Percentiles rank a stretch among this genome's conserved stretches.
These are phyloP conservation scores for Acaromyces ingoldii DNA, from an alignment of 1,284 basidiomycete species.

Conservation along the genomic window DNA sequence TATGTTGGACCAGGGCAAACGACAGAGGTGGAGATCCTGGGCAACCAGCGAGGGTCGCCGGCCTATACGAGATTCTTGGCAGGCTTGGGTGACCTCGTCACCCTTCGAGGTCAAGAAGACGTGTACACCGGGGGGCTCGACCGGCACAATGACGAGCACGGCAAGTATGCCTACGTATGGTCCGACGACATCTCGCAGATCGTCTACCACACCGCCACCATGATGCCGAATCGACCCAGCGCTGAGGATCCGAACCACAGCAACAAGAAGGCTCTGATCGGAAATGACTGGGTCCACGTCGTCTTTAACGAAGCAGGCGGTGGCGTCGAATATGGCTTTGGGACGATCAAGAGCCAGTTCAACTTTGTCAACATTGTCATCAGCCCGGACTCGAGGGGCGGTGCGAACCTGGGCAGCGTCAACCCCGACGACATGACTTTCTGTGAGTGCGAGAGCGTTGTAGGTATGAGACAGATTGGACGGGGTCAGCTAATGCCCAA, in stretches of 20 bases:
- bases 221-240: constrained; percentile 70
- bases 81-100: constrained; percentile 80
- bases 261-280: constrained; percentile 48
- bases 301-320: constrained; percentile 73
- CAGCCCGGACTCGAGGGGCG: constrained; percentile 44
- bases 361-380: constrained; percentile 98
- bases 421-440: constrained; percentile 40
- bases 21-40: constrained; percentile 77
- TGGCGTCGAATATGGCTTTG: constrained; percentile 76
- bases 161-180: constrained; percentile 72
- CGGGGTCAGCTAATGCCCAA: not conserved
- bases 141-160: constrained; percentile 72
- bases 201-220: constrained; percentile 89
- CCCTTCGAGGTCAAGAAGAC: constrained; percentile 72
- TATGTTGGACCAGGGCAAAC: constrained; percentile 91
- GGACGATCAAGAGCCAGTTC: constrained; percentile 86
- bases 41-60: constrained; percentile 86
- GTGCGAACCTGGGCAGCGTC: constrained; percentile 39
- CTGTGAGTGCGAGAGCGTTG: constrained; percentile 16
- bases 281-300: constrained; percentile 58
- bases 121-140: constrained; percentile 92
- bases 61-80: constrained; percentile 89
- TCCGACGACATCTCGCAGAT: constrained; percentile 96
- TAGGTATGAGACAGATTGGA: not conserved
- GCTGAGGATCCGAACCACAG: constrained; percentile 28